Conservation (phyloP, 2,329 filamentous ascomycete species). For the Teratosphaeria viscida region DNA sequence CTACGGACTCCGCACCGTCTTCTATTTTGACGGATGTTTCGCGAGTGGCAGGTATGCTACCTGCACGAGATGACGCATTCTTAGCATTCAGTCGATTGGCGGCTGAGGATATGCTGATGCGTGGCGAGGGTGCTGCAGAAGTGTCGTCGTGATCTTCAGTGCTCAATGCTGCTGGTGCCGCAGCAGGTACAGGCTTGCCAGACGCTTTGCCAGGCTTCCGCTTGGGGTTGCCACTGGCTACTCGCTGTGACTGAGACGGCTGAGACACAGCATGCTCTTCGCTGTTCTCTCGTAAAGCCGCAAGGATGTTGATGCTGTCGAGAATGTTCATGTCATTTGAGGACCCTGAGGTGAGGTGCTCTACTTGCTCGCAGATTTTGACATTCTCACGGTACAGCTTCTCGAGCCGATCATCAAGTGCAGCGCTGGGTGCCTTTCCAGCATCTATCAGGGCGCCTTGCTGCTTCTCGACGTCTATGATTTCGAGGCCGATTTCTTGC, state of each 20-base stretch:
- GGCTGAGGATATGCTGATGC: conserved; percentile 14
- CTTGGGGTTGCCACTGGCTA: conserved; percentile 4
- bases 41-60: conserved; percentile 35
- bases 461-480: conserved; percentile 26
- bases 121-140: conserved; percentile 24
- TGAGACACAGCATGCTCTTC: conserved; percentile 28
- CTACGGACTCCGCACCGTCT: conserved; percentile 34
- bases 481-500: conserved; percentile 26
- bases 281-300: conserved; percentile 36
- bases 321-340: conserved; percentile 32
- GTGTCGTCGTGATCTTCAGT: conserved; percentile 21
- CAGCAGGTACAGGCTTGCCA: conserved; percentile 17
- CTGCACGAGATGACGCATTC: conserved; percentile 27
- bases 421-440: conserved; percentile 20
- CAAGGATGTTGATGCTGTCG: conserved; percentile 36
- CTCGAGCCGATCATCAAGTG: conserved; percentile 37
- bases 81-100: conserved; percentile 15
- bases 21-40: conserved; percentile 43
- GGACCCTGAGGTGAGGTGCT: conserved; percentile 33
- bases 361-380: conserved; percentile 36
- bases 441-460: conserved; percentile 23
- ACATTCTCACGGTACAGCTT: conserved; percentile 38
- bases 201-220: conserved; percentile 10
- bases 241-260: conserved; percentile 15
- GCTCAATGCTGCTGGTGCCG: conserved; percentile 12